Evolutionary conservation across 2,329 filamentous ascomycete species (phyloP), one percentile per base, ranked within the genome.

Genomic region (Tolypocladium inflatum): DNA sequence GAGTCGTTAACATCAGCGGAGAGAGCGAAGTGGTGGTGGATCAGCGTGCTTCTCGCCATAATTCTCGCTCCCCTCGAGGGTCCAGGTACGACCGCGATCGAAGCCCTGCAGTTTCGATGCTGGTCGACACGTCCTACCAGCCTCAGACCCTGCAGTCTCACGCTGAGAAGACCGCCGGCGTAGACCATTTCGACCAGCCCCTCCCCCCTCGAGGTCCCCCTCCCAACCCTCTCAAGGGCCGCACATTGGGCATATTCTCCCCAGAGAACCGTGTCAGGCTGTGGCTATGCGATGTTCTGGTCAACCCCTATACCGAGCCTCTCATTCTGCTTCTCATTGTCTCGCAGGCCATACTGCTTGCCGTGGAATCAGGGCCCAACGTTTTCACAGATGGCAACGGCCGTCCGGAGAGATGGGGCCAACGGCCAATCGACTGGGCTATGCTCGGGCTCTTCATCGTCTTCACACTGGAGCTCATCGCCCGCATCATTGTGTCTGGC

Each of bases 1-100:
- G 94, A 77, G 92, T 99, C 58, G 94, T 99, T 68, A 97, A 97
- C 68, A 83, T 99, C 66, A 96, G 91, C 73, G 96, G 96, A 69
- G 94, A 97, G 67, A 88, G 87, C 5, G 90, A 97, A 65, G 76
- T 90, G 23, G 76, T 90, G 23, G 79, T 92, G 19, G 91, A 96
- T 70, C 85, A 88, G 61, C 85, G 83, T 55, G 80, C 86, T 30
- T 80, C 84, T 48, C 80, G 84, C 54, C 76, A 77, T 77, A 86
- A 76, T 70, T 87, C 75, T 71, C 83, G 70, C 64, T 86, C 76
- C 65, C 76, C 82, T 35, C 78, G 80, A 59, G 74, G 63, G 63
- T 81, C 73, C 9, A 65, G 69, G 19, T 72, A 62, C 54, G 64
- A 67, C 55, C 63, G 62, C 59, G 63, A 64, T 23, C 60, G 62